Evolutionary conservation across 441 rosid species (phyloP), one percentile per base, ranked within the genome.

Genomic region (Codiaeum variegatum): DNA sequence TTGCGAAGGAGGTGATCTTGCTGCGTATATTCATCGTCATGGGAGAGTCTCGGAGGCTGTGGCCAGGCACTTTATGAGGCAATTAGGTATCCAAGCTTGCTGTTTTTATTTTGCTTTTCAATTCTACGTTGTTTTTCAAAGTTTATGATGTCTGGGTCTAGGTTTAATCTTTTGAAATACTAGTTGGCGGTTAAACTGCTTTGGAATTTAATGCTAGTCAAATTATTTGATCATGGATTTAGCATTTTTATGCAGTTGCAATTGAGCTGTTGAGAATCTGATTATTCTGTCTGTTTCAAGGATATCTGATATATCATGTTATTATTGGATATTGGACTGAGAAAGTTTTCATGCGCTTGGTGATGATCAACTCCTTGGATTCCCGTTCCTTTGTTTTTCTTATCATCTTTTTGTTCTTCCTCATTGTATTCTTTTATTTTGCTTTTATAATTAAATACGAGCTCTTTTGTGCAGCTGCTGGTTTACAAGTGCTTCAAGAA

Each of bases 1-100:
- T 71, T 92, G 97, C 70, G 89, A 85, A 63, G 94, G 96, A 69
- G 96, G 97, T 77, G 97, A 90, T 83, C 94, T 92, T 73, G 88
- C 90, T 29, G 87, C 73, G 13, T 92, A 90, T 55, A 81, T 92
- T 75, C 81, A 81, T 76, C 80, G 82, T 62, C 88, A 81, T 78
- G 90, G 94, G 1, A 88, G 79, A 85, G 93, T 87, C 13, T 67
- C 96, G 0, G 93, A 87, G 87, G 75, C 77, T 73, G 86, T 87
- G 71, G 93, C 97, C 18, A 87, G 87, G 70, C 94, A 85, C 85
- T 88, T 92, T 78, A 84, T 90, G 93, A 88, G 82, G 77, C 90
- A 89, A 83, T 72, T 92, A 80, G 96, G 96, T 92, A 88, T 44
- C 38, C 31, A 47, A 42, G 15, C 29, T 70, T 72, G 6, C 64